Percentiles rank a stretch among this genome's conserved stretches.
phyloP scores from a whole-genome alignment of 73 alveolate species.

The Uronychia binucleata region DNA sequence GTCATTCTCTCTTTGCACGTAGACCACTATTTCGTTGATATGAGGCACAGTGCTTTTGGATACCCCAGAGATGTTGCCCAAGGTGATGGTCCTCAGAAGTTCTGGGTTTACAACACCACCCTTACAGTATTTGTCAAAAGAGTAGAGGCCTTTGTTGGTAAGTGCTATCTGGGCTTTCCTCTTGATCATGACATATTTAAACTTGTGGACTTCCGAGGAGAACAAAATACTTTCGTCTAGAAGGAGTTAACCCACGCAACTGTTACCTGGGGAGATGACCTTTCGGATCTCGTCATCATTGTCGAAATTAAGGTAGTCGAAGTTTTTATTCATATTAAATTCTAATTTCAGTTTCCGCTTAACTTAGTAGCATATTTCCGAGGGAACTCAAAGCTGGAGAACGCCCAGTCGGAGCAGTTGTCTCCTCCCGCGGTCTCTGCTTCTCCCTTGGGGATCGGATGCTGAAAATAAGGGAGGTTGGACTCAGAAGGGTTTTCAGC shows the following conservation, averaged over 20 bases:
- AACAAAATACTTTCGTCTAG: background rate
- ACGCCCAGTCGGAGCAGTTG: too few species aligned
- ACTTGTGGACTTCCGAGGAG: background rate
- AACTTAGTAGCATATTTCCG: too few species aligned
- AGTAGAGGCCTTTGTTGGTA: background rate
- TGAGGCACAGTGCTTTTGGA: conserved; percentile 1
- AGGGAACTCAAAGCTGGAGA: too few species aligned
- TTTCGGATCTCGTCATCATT: background rate
- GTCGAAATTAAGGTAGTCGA: background rate
- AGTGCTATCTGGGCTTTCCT: background rate
- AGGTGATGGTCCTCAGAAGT: conserved; percentile 4
- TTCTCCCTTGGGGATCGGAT: too few species aligned
- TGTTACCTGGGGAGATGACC: background rate
- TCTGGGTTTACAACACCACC: background rate
- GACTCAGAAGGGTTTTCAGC: too few species aligned
- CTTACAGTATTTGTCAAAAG: background rate
- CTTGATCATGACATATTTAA: background rate
- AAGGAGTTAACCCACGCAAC: background rate
- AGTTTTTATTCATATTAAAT: background rate
- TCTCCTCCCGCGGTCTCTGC: too few species aligned
- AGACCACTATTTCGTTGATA: conserved; percentile 4
- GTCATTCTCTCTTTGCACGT: conserved; percentile 10
- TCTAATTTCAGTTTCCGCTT: too few species aligned
- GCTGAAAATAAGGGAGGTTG: too few species aligned
- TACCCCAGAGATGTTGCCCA: conserved; percentile 2